Evolutionary conservation across 805 yeast genomes (phyloP), one percentile per base, ranked within the genome.

Genomic region (Sugiyamaella valdiviana): DNA sequence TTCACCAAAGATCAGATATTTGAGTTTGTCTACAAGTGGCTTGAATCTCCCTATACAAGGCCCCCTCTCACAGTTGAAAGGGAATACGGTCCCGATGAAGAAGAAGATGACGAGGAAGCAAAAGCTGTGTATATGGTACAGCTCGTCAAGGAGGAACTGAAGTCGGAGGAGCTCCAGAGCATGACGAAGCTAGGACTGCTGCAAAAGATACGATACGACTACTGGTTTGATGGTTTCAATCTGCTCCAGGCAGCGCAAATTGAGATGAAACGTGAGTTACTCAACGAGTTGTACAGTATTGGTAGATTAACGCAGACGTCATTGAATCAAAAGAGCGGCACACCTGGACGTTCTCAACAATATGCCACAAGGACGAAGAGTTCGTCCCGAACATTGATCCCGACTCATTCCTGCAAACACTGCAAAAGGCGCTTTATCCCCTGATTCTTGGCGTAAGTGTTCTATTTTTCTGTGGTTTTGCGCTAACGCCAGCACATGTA

Each of bases 211-310:
- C 51, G 78, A 6, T 69, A 63, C 36, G 74, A 75, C 12, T 74
- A 68, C 54, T 83, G 85, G 76, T 65, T 73, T 1, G 56, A 63
- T 5, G 88, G 88, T 0, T 61, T 83, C 39, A 82, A 81, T 54
- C 64, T 82, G 1, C 68, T 80, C 15, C 95, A 85, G 59, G 59
- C 80, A 37, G 82, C 93, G 0, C 88, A 83, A 51, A 65, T 84
- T 4, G 93, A 85, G 55, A 77, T 83, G 46, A 85, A 82, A 55
- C 58, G 75, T 44, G 17, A 29, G 53, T 22, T 7, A 36, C n/a
- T 10, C n/a, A 39, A 3, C 9, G 19, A 12, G 2, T 5, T 16
- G 15, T 7, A 15, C 38, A n/a, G 26, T 21, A n/a, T 38, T 5
- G 6, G 7, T 10, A 16, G 16, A 14, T 16, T 36, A 15, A 21